Percentiles rank a stretch among this genome's conserved stretches.
phyloP scores from a whole-genome alignment of 495 filamentous ascomycete genomes.

The Penicillium cosmopolitanum region DNA sequence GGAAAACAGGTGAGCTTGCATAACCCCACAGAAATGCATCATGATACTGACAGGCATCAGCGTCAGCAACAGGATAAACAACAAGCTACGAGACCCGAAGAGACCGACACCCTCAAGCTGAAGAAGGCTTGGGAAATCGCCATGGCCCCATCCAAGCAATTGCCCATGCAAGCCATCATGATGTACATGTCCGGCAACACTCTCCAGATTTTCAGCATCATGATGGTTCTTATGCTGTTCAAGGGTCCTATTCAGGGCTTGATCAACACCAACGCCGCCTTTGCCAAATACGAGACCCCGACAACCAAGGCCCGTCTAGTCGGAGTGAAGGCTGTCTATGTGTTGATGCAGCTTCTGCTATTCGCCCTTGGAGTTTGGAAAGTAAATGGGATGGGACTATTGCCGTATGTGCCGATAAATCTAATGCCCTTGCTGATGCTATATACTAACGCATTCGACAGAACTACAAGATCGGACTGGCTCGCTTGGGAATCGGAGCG shows the following conservation, averaged over 20 bases:
- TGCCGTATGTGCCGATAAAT: slow-evolving; percentile 67
- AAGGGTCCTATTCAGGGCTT: slow-evolving; percentile 92
- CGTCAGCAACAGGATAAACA: slow-evolving; percentile 46
- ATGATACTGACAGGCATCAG: slow-evolving; percentile 20
- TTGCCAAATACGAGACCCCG: slow-evolving; percentile 86
- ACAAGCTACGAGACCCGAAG: slow-evolving; percentile 54
- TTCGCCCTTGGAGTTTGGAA: slow-evolving; percentile 93
- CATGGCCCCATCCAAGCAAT: slow-evolving; percentile 87
- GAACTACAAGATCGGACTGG: slow-evolving; percentile 94
- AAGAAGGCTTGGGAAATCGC: slow-evolving; percentile 99
- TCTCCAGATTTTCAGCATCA: slow-evolving; percentile 98
- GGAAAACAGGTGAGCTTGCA: slow-evolving; percentile 43
- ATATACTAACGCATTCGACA: slow-evolving; percentile 36
- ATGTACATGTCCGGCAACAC: slow-evolving; percentile 99
- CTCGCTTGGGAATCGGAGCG: slow-evolving; percentile 89
- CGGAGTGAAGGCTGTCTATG: slow-evolving; percentile 82
- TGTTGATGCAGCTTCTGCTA: slow-evolving; percentile 81
- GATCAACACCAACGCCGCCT: slow-evolving; percentile 74
- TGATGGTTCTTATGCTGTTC: slow-evolving; percentile 99
- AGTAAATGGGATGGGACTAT: slow-evolving; percentile 91
- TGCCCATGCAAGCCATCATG: slow-evolving; percentile 98
- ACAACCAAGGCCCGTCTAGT: slow-evolving; percentile 71
- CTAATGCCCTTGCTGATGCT: slow-evolving; percentile 4
- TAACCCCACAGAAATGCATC: neutral
- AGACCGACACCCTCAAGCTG: slow-evolving; percentile 92